These are phyloP conservation scores for Phtheirospermum japonicum DNA, from an alignment of 257 asterid species.

Conservation along the genomic window DNA sequence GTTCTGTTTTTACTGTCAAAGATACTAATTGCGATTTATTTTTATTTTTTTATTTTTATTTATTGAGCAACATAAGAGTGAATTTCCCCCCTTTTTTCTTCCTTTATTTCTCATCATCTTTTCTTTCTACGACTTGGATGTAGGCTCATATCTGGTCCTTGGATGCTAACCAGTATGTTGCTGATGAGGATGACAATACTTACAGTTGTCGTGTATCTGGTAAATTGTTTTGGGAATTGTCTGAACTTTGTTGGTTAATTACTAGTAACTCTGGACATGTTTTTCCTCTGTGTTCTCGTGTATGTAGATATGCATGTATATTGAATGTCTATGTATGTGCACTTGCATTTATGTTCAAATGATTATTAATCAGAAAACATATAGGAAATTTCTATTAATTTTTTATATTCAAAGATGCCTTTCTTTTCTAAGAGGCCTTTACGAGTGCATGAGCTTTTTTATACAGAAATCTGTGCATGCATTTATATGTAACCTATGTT, in stretches of 20 bases:
- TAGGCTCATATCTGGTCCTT: slow-evolving; percentile 81
- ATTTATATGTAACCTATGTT: neutral
- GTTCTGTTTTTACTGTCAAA: too few relatives aligned
- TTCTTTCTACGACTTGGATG: slow-evolving; percentile 28
- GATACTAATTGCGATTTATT: neutral
- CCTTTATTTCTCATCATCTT: slow-evolving; percentile 20
- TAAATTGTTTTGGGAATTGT: slow-evolving; percentile 36
- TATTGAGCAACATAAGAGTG: slow-evolving; percentile 3
- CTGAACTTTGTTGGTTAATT: slow-evolving; percentile 1
- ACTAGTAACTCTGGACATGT: slow-evolving; percentile 9
- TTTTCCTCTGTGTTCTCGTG: slow-evolving; percentile 2
- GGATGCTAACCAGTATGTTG: slow-evolving; percentile 94
- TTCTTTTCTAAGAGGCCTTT: slow-evolving; percentile 15
- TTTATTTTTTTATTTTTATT: too few relatives aligned
- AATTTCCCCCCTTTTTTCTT: slow-evolving; percentile 18
- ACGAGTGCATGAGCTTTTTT: slow-evolving; percentile 17
- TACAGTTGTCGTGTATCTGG: slow-evolving; percentile 97
- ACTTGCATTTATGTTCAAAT: neutral
- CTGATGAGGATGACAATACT: slow-evolving; percentile 94
- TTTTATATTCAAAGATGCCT: slow-evolving; percentile 20
- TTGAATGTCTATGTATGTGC: neutral
- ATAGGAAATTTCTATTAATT: neutral
- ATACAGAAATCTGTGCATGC: slow-evolving; percentile 9
- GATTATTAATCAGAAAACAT: neutral
- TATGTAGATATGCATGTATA: neutral